phyloP scores from a whole-genome alignment of 2,329 filamentous ascomycete genomes.

The Botrytis hyacinthi region DNA sequence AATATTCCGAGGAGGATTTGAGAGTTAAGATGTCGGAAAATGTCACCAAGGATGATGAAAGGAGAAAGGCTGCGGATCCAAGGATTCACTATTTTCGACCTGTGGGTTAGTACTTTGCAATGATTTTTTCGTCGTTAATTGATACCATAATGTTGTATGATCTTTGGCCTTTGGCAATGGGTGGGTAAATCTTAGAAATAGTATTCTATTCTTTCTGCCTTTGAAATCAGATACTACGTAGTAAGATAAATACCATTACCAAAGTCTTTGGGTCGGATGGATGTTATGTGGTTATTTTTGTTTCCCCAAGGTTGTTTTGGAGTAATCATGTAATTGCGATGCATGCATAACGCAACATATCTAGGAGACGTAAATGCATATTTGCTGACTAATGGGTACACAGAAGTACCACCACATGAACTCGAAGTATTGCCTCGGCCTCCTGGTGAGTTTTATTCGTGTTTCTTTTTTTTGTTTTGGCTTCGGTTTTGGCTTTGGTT shows the following conservation, averaged over 20 bases:
- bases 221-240: not conserved
- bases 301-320: too few relatives aligned
- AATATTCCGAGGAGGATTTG: constrained; percentile 56
- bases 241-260: not conserved
- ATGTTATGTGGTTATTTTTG: not conserved
- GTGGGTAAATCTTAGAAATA: not conserved
- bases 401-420: not conserved
- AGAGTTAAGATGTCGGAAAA: constrained; percentile 57
- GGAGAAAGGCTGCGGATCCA: constrained; percentile 26
- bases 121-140: not conserved
- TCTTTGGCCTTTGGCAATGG: not conserved
- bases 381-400: constrained; percentile 9
- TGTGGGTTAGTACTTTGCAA: constrained; percentile 1
- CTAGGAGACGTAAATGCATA: not conserved
- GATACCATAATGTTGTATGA: not conserved
- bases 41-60: constrained; percentile 47
- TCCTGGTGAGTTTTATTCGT: not conserved
- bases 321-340: not conserved
- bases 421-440: not conserved
- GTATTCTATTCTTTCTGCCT: not conserved
- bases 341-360: not conserved
- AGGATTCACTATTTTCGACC: not conserved
- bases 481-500: too few relatives aligned
- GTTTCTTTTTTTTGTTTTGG: not conserved
- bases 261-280: not conserved